Evolutionary conservation across 2,329 filamentous ascomycete species (phyloP).

Genomic region (Blastomyces parvus): DNA sequence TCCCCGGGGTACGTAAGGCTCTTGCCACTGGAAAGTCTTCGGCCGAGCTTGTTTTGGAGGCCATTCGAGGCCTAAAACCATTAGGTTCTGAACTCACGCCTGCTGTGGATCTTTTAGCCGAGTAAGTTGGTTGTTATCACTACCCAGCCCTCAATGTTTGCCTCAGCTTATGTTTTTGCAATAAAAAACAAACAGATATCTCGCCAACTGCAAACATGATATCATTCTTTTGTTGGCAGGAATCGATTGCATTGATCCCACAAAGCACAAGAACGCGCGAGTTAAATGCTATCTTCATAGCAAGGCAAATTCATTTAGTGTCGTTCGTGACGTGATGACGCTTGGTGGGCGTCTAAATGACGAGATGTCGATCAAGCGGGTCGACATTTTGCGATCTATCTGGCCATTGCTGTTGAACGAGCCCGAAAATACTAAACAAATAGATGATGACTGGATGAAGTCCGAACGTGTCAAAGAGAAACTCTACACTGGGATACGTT

Average conservation of each 20-base stretch:
- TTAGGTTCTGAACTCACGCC: not conserved
- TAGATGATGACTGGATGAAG: not conserved
- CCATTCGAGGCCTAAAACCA: not conserved
- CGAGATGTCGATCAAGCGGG: not conserved
- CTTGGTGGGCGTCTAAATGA: not conserved
- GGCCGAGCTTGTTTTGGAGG: not conserved
- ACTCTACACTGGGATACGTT: not conserved
- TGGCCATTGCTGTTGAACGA: not conserved
- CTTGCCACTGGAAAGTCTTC: not conserved
- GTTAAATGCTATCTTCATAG: not conserved
- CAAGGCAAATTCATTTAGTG: not conserved
- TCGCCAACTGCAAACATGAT: not conserved
- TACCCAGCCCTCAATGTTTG: not conserved
- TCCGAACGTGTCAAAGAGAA: not conserved
- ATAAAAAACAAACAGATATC: not conserved
- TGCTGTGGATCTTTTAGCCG: not conserved
- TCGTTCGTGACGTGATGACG: not conserved
- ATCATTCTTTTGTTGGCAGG: not conserved
- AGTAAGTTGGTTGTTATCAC: not conserved
- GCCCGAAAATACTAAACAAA: not conserved
- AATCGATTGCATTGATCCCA: not conserved
- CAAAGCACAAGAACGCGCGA: not conserved
- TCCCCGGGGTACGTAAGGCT: not conserved
- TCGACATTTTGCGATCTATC: not conserved
- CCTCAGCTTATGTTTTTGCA: not conserved